Evolutionary conservation across 1,139 yeast genomes (phyloP).

Genomic region (Yamadazyma buinensis): DNA sequence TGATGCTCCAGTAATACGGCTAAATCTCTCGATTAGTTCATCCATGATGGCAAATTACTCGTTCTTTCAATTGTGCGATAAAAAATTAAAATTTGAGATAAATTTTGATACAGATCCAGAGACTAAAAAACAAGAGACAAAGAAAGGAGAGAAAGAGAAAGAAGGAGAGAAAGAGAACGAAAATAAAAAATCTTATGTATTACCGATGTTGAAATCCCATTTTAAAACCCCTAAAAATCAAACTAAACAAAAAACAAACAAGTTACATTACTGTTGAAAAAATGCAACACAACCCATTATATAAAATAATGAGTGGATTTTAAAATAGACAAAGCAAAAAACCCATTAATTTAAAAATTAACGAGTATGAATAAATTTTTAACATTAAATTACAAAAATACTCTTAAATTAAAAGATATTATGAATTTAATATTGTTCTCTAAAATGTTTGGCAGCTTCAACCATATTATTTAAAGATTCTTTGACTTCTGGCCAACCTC

Average conservation of each 20-base stretch:
- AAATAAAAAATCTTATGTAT: constrained; percentile 17
- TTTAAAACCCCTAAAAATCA: constrained; percentile 30
- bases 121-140: too few relatives aligned
- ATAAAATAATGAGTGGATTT: constrained; percentile 16
- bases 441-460: constrained; percentile 95
- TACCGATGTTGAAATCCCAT: constrained; percentile 53
- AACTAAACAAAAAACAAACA: constrained; percentile 18
- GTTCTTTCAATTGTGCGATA: too few relatives aligned
- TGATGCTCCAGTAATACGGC: constrained; percentile 37
- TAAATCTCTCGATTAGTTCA: constrained; percentile 46
- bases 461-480: constrained; percentile 96
- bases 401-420: constrained; percentile 1
- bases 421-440: constrained; percentile 47
- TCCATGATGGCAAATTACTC: constrained; percentile 9
- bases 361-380: too few relatives aligned
- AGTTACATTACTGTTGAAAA: constrained; percentile 67
- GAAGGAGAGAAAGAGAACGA: not conserved
- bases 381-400: too few relatives aligned
- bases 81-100: too few relatives aligned
- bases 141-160: not conserved
- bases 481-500: constrained; percentile 89
- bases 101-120: too few relatives aligned
- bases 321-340: constrained; percentile 10
- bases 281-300: constrained; percentile 40
- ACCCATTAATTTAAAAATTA: not conserved